These are phyloP conservation scores for Digitaria exilis DNA, from an alignment of 202 grass and related monocot genomes.

Conservation along the genomic window DNA sequence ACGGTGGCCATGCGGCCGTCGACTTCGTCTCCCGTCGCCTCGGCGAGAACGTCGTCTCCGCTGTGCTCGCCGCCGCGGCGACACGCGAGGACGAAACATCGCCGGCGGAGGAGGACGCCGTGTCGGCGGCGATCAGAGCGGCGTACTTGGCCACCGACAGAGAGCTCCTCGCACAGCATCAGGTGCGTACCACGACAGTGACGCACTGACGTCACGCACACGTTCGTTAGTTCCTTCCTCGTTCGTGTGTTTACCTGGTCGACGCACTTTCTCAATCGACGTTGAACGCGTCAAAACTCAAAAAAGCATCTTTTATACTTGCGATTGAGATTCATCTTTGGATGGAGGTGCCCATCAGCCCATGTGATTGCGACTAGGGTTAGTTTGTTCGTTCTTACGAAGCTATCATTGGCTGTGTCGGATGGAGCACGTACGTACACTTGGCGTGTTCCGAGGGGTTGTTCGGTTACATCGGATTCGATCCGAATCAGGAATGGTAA, in stretches of 20 bases:
- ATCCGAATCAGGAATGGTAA: too few relatives aligned
- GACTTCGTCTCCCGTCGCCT: constrained; percentile 68
- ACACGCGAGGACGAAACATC: too few relatives aligned
- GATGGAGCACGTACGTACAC: too few relatives aligned
- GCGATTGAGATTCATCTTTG: too few relatives aligned
- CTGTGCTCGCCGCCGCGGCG: constrained; percentile 31
- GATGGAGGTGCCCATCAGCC: not conserved
- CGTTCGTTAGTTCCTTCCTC: not conserved
- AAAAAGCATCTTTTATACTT: not conserved
- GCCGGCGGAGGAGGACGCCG: constrained; percentile 21
- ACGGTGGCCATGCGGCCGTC: constrained; percentile 82
- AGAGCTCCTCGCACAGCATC: constrained; percentile 52
- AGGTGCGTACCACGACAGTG: constrained; percentile 40
- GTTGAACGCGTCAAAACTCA: constrained; percentile 21
- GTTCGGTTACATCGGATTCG: too few relatives aligned
- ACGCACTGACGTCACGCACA: not conserved
- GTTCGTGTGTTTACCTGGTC: constrained; percentile 39
- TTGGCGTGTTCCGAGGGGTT: not conserved
- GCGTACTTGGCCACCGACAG: constrained; percentile 76
- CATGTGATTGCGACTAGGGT: constrained; percentile 4
- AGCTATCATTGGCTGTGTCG: not conserved
- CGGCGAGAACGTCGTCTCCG: constrained; percentile 63
- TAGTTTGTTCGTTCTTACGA: too few relatives aligned
- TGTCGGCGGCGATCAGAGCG: constrained; percentile 51
- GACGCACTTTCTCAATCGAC: not conserved